Evolutionary conservation across 2,329 filamentous ascomycete species (phyloP).

Genomic region (Leptographium lundbergii): DNA sequence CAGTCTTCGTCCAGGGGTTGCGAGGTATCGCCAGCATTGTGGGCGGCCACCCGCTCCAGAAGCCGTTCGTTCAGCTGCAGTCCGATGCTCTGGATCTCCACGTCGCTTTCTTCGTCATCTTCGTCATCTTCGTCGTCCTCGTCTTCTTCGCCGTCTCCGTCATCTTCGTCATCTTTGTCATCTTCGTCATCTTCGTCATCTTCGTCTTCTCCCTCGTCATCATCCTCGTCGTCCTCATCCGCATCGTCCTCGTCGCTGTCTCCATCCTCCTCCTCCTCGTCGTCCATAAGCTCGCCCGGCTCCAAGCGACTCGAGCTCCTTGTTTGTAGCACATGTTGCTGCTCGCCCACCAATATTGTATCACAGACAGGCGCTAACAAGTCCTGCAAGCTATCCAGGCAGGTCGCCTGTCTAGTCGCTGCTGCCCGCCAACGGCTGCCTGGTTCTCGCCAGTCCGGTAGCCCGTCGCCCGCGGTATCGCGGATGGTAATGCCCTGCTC

Average conservation of each 20-base stretch:
- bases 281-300: slow-evolving; percentile 6
- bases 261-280: not conserved
- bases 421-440: slow-evolving; percentile 19
- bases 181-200: not conserved
- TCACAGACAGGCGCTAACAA: not conserved
- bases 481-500: slow-evolving; percentile 58
- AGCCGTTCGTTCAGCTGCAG: slow-evolving; percentile 52
- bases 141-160: no score
- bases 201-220: not conserved
- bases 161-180: no score
- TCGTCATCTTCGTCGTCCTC: slow-evolving; percentile 3
- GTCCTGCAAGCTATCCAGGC: not conserved
- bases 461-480: slow-evolving; percentile 60
- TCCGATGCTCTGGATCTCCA: slow-evolving; percentile 41
- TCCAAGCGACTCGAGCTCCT: not conserved
- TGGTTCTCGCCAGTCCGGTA: slow-evolving; percentile 47
- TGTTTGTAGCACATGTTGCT: not conserved
- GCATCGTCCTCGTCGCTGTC: no score
- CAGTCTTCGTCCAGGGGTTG: slow-evolving; percentile 56
- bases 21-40: slow-evolving; percentile 45
- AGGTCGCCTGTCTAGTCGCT: not conserved
- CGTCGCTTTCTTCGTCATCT: slow-evolving; percentile 30
- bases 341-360: not conserved
- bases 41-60: slow-evolving; percentile 47
- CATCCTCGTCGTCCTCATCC: no score